These are phyloP conservation scores for Thielaviopsis euricoi DNA, from an alignment of 2,329 filamentous ascomycete species.

Conservation along the genomic window DNA sequence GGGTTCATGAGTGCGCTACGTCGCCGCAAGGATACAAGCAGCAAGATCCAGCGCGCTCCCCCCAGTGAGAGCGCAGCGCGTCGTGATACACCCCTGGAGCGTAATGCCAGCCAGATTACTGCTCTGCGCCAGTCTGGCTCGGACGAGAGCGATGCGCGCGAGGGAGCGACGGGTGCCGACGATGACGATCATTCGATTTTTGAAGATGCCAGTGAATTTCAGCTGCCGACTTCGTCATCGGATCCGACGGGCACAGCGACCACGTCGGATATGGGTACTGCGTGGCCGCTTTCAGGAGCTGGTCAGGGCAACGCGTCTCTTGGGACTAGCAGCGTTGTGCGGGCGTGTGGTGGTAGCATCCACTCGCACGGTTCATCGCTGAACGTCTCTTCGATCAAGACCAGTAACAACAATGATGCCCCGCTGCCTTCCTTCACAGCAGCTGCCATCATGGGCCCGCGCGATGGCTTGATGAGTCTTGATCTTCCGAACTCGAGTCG, in stretches of 20 bases:
- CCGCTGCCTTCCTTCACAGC: slow-evolving; percentile 1
- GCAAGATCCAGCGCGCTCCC: slow-evolving; percentile 37
- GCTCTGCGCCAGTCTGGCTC: slow-evolving; percentile 22
- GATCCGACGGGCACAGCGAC: background rate
- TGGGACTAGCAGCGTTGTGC: slow-evolving; percentile 7
- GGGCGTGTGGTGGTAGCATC: background rate
- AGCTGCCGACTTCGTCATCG: background rate
- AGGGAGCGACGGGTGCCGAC: background rate
- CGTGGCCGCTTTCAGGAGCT: slow-evolving; percentile 4
- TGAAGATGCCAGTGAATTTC: background rate
- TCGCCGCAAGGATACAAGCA: slow-evolving; percentile 36
- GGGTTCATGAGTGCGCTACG: slow-evolving; percentile 43
- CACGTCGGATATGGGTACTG: background rate
- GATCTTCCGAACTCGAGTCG: background rate
- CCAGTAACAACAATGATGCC: background rate
- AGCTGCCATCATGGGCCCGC: slow-evolving; percentile 1
- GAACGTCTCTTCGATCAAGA: background rate
- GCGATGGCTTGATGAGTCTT: background rate
- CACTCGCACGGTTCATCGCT: background rate
- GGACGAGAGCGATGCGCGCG: slow-evolving; percentile 12
- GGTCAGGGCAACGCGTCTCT: background rate
- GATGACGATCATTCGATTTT: background rate
- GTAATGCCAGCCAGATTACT: slow-evolving; percentile 36
- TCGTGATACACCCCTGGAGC: slow-evolving; percentile 45
- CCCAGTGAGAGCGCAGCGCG: slow-evolving; percentile 40